Percentiles rank a stretch among this genome's conserved stretches.
These are phyloP conservation scores for Dryas integrifolia DNA, from an alignment of 331 rosid genomes.

Conservation along the genomic window DNA sequence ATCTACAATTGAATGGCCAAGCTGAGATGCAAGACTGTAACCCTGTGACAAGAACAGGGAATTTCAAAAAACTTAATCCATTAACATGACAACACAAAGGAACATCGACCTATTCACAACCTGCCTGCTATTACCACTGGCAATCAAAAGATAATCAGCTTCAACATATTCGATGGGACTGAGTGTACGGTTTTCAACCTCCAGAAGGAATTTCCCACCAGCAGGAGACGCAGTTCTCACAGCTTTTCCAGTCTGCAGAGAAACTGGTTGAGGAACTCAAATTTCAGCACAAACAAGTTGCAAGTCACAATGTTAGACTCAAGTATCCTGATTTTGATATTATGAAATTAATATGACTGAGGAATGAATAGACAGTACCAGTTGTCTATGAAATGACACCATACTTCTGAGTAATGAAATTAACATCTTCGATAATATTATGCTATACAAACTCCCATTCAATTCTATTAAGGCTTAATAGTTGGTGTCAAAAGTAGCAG, in stretches of 20 bases:
- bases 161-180: slow-evolving; percentile 46
- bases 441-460: not conserved
- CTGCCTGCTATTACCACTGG: slow-evolving; percentile 84
- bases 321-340: slow-evolving; percentile 11
- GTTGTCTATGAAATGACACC: not conserved
- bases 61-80: slow-evolving; percentile 20
- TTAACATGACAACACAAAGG: slow-evolving; percentile 28
- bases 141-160: slow-evolving; percentile 86
- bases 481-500: not conserved
- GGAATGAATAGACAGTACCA: not conserved
- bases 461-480: not conserved
- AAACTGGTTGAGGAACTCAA: slow-evolving; percentile 52
- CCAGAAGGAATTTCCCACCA: slow-evolving; percentile 57
- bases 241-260: slow-evolving; percentile 71
- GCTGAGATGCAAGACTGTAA: slow-evolving; percentile 78
- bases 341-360: not conserved
- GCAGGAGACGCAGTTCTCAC: slow-evolving; percentile 52
- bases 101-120: slow-evolving; percentile 43
- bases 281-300: slow-evolving; percentile 38
- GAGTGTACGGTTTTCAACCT: slow-evolving; percentile 48
- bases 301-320: slow-evolving; percentile 14
- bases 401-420: not conserved
- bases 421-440: not conserved
- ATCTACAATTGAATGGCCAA: slow-evolving; percentile 86
- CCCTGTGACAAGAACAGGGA: slow-evolving; percentile 54